Evolutionary conservation across 2,329 filamentous ascomycete species (phyloP), one percentile per base, ranked within the genome.

Genomic region (Coniochaeta prunicola): DNA sequence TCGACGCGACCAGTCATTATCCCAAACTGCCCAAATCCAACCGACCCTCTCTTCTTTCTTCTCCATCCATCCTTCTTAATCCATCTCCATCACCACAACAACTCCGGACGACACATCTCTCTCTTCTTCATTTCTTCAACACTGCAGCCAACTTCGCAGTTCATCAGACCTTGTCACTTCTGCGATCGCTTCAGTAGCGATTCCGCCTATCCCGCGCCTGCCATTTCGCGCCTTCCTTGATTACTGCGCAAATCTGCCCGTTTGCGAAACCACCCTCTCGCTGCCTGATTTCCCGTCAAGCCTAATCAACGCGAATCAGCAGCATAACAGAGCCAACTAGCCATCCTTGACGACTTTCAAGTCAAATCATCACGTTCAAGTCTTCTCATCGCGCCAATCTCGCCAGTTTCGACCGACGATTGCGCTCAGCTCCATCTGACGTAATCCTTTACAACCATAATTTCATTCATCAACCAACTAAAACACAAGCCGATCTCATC

Each of bases 401-500:
- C 13, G 7, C 13, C 7, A 9, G 7, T 5, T 5, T n/a, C 36
- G 36, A n/a, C 36, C 36, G 12, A 13, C 45, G 24, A n/a, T 50
- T 28, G 30, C 45, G 45, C 45, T 50, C 45, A 50, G 45, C 24
- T 8, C 45, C 30, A 10, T 50, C 45, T 50, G 45, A 50, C 45
- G 45, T 50, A 30, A 50, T 50, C 12, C 21, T 30, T n/a, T 21
- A 4, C 24, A 50, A 19, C 45, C 17, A 50, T 26, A 50, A 21
- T 30, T 13, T 12, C 3, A 17, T 21, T 30, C 13, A 28, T 30
- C 24, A 4, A 28, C 13, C 13, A 28, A 21, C 6, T 30, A 24
- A 30, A 26, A 21, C 28, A 30, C 24, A 26, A 28, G 30, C 30
- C 53, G 17, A 26, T 62, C 59, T 53, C 53, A 60, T 61, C 59